Percentiles rank a stretch among this genome's conserved stretches.
Evolutionary conservation across 495 filamentous ascomycete species (phyloP).

Genomic region (Penicillium parvum): DNA sequence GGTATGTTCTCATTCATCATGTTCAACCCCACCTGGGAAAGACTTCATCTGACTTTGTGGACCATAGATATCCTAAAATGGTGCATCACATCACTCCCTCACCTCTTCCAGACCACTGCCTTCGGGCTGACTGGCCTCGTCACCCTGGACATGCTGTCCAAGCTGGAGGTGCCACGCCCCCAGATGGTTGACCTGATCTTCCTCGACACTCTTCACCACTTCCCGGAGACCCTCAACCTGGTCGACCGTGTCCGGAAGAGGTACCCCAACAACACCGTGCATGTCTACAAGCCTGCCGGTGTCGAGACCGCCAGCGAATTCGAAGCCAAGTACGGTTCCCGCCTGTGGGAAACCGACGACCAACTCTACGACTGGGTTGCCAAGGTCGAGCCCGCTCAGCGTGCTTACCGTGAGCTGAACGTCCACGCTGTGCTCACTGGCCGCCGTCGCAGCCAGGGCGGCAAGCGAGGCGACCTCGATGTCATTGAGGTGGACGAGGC

Average conservation of each 20-base stretch:
- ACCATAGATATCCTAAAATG: constrained; percentile 77
- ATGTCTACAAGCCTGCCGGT: constrained; percentile 82
- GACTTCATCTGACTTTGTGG: constrained; percentile 19
- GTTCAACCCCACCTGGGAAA: constrained; percentile 8
- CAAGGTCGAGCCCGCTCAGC: constrained; percentile 94
- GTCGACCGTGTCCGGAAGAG: constrained; percentile 70
- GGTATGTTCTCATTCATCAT: constrained; percentile 37
- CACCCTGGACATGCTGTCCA: constrained; percentile 92
- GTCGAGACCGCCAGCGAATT: constrained; percentile 69
- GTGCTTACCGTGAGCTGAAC: constrained; percentile 81
- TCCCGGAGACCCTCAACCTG: constrained; percentile 79
- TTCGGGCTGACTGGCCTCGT: constrained; percentile 93
- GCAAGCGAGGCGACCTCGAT: constrained; percentile 80
- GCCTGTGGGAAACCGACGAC: constrained; percentile 79
- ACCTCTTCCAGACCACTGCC: constrained; percentile 93
- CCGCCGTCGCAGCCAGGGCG: constrained; percentile 86
- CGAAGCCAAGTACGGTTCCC: constrained; percentile 71
- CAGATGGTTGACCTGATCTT: constrained; percentile 84
- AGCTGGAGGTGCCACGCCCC: constrained; percentile 65
- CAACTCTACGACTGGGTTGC: constrained; percentile 94
- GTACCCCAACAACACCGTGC: constrained; percentile 75
- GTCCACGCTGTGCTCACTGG: constrained; percentile 95
- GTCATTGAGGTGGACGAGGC: constrained; percentile 91
- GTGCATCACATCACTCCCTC: constrained; percentile 85
- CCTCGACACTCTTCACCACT: constrained; percentile 95